Base-by-base conservation (phyloP, 495 filamentous ascomycete species). In the Hypoxylon trugodes region DNA sequence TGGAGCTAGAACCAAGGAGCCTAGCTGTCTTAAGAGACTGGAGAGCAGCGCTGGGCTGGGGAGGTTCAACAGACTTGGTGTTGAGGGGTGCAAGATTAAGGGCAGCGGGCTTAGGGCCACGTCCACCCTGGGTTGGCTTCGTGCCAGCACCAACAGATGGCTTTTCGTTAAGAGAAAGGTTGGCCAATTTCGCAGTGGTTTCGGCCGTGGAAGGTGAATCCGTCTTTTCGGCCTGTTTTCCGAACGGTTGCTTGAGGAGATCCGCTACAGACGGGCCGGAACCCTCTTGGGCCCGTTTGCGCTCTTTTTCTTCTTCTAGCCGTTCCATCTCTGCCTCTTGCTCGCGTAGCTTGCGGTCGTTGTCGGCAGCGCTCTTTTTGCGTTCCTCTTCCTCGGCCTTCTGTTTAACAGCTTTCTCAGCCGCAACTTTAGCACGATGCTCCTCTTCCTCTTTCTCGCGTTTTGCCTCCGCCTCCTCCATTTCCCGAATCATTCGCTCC, bases 41-140 rank as follows among this genome's bases (percentile, higher is more conserved):
- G 69, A 99, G 89, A 38, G 91, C 93, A 26, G 95, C 90, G 54
- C 90, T 97, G 4, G 92, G 93, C 73, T 96, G 91, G 32, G 90
- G 84, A 38, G 95, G 89, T 76, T 98, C 95, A 15, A 93, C 86
- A 35, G 89, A 77, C 75, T 90, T 93, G 46, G 82, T 86, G 47
- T 89, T 95, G 54, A 86, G 73, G 16, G 80, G 80, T 42, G 93
- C 88, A 46, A 96, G 80, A 76, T 96, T 96, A 60, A 96, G 85
- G 19, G 88, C 85, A 50, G 86, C 84, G 19, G 93, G 92, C 82
- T 93, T 93, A 65, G 81, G 74, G 32, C 77, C 85, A 65, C 86
- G 87, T 51, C 77, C 77, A 45, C 82, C 79, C 28, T 81, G 75
- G 47, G 79, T 70, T 2, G 80, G 63, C 76, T 87, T 89, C 8